Base-by-base conservation (phyloP, 192 early-diverging fungal species). In the Funneliformis mosseae region DNA sequence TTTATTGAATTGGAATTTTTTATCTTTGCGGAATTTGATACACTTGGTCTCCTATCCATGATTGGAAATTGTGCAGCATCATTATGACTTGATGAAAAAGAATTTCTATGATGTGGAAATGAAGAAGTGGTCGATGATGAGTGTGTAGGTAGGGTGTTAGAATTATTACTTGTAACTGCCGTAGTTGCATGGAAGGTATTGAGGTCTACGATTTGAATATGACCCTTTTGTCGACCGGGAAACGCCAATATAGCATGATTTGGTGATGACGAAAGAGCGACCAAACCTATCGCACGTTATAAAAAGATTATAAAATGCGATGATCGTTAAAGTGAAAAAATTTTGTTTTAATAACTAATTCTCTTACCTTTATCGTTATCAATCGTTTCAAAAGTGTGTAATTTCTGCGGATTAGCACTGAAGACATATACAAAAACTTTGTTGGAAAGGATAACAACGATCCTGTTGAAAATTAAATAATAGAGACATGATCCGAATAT, bases 341-440 rank as follows among this genome's bases (percentile, higher is more conserved):
- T 27, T n/a, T n/a, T 11, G 18, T n/a, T 16, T 2, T 55, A 10
- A 66, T 5, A 45, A 14, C 8, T 62, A 78, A 28, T 61, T 14
- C 3, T 14, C 3, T 83, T 81, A 88, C 89, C 90, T 86, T 92
- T 87, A 73, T 94, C 94, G 77, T 94, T 92, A 78, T 93, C 92
- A 11, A 88, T 84, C 0, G 95, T 98, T 79, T 95, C 93, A 85
- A 96, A 95, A 8, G 91, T 90, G 73, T 95, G 93, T 50, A 97
- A 83, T 72, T 90, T 89, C 39, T 89, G 88, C 4, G 95, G 96
- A 76, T 87, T 87, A 25, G 90, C 81, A 76, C 86, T 88, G 38
- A 96, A 92, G 21, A 90, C 87, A 83, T 96, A 96, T 11, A 98
- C 89, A 78, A 93, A 90, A 66, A 95, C 92, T 80, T 94, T 95